These are phyloP conservation scores for Nematocida ausubeli DNA, from an alignment of 371 early-diverging fungal genomes.

Conservation along the genomic window DNA sequence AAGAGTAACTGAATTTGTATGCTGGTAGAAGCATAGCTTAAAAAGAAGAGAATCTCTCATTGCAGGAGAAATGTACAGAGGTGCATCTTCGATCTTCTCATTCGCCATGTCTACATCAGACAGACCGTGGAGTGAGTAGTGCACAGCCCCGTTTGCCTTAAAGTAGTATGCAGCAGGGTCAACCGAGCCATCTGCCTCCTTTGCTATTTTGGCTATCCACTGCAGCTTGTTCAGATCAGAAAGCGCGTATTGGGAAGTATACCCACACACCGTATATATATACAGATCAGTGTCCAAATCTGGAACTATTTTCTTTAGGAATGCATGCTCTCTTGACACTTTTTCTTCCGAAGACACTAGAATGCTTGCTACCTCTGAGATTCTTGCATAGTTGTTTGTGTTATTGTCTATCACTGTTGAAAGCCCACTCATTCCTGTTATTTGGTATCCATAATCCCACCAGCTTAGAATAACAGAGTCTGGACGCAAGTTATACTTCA, in stretches of 20 bases:
- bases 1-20: neutral
- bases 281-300: neutral
- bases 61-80: conserved; percentile 4
- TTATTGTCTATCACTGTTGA: conserved; percentile 95
- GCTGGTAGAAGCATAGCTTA: conserved; percentile 9
- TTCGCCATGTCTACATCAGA: neutral
- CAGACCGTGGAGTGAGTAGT: neutral
- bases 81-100: neutral
- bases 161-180: conserved; percentile 25
- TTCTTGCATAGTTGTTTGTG: conserved; percentile 98
- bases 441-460: conserved; percentile 99
- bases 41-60: conserved; percentile 46
- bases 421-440: conserved; percentile 93
- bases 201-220: conserved; percentile 13
- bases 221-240: conserved; percentile 3
- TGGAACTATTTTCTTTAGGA: neutral
- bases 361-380: conserved; percentile 90
- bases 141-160: neutral
- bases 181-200: neutral
- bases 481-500: conserved; percentile 82
- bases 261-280: conserved; percentile 21
- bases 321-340: conserved; percentile 73
- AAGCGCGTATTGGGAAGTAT: neutral
- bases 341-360: conserved; percentile 79
- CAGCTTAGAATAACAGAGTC: conserved; percentile 90